These are phyloP conservation scores for Trichoderma arundinaceum DNA, from an alignment of 2,329 filamentous ascomycete genomes.

Conservation along the genomic window DNA sequence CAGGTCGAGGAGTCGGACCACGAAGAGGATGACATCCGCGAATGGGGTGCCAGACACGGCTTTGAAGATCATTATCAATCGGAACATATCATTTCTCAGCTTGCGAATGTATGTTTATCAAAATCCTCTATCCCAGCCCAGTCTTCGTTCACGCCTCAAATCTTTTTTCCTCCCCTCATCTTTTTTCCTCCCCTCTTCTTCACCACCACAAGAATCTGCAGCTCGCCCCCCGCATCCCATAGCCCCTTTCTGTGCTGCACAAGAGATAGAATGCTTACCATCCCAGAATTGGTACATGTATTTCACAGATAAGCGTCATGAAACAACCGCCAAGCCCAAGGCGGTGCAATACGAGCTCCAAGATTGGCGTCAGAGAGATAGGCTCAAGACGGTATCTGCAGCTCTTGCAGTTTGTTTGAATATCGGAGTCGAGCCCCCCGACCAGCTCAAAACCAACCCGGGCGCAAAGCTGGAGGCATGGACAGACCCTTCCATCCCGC, in stretches of 20 bases:
- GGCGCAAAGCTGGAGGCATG: constrained; percentile 95
- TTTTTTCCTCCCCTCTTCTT: constrained; percentile 2
- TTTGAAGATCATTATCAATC: constrained; percentile 93
- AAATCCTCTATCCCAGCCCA: not conserved
- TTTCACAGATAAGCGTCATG: constrained; percentile 96
- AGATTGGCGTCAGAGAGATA: constrained; percentile 97
- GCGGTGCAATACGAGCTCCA: constrained; percentile 70
- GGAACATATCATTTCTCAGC: constrained; percentile 82
- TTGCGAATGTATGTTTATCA: constrained; percentile 71
- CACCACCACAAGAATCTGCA: not conserved
- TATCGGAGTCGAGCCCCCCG: constrained; percentile 95
- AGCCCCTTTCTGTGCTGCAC: not conserved
- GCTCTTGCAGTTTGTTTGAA: constrained; percentile 94
- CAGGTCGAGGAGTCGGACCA: constrained; percentile 50
- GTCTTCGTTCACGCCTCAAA: constrained; percentile 21
- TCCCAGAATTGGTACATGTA: constrained; percentile 98
- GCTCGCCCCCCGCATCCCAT: not conserved
- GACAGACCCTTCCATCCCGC: constrained; percentile 86
- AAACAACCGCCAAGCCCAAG: constrained; percentile 88
- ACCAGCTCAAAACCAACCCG: constrained; percentile 93
- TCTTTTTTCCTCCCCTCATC: constrained; percentile 3
- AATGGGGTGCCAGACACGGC: constrained; percentile 75
- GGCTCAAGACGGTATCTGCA: constrained; percentile 94
- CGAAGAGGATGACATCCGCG: constrained; percentile 54
- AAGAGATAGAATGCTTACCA: not conserved